Evolutionary conservation across 257 asterid species (phyloP).

Genomic region (Asclepias syriaca): DNA sequence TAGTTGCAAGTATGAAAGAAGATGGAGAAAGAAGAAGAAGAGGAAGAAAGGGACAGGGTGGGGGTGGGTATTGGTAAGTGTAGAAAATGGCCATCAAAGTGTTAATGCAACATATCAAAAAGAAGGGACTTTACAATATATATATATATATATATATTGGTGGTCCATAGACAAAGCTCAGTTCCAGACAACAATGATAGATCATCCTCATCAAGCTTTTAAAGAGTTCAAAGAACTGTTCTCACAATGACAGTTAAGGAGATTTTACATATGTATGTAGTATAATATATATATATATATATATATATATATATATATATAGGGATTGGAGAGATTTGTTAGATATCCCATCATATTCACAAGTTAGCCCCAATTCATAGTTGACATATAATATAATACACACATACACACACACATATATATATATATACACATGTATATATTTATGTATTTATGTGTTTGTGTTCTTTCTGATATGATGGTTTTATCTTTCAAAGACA

Average conservation of each 20-base stretch:
- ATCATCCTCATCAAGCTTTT: constrained; percentile 40
- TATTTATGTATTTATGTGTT: neutral
- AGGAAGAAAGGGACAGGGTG: constrained; percentile 19
- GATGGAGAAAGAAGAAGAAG: neutral
- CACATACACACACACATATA: no score
- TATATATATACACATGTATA: no score
- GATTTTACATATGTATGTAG: constrained; percentile 10
- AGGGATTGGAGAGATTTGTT: no score
- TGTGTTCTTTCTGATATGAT: constrained; percentile 4
- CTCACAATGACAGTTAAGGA: constrained; percentile 24
- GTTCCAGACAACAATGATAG: constrained; percentile 56
- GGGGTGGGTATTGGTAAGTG: constrained; percentile 9
- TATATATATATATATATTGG: constrained; percentile 7
- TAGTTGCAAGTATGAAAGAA: no score
- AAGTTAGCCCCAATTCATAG: constrained; percentile 10
- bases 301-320: no score
- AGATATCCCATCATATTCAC: constrained; percentile 20
- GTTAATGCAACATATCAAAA: constrained; percentile 52
- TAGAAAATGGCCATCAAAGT: constrained; percentile 17
- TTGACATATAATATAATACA: no score
- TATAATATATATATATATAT: neutral
- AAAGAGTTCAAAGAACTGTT: constrained; percentile 24
- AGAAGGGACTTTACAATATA: neutral
- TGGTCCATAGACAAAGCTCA: constrained; percentile 41
- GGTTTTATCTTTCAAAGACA: constrained; percentile 5